Evolutionary conservation across 2,329 filamentous ascomycete genomes (phyloP).

Genomic region (Erysiphe neolycopersici): DNA sequence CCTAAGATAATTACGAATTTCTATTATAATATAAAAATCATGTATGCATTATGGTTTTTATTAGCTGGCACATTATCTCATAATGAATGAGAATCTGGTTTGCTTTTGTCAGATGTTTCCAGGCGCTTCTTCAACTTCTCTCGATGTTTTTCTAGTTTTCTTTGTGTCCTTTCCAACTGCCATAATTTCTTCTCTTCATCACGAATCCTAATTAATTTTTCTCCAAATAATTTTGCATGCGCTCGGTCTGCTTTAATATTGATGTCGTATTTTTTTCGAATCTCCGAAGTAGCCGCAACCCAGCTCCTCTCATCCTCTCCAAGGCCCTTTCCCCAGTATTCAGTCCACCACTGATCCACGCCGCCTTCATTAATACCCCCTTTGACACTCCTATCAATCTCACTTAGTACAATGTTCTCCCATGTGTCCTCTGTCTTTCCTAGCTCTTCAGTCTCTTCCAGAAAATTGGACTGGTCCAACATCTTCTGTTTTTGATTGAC

Average conservation of each 20-base stretch:
- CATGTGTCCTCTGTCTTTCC: constrained; percentile 21
- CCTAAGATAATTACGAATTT: too few relatives aligned
- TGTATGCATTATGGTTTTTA: too few relatives aligned
- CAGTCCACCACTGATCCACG: constrained; percentile 6
- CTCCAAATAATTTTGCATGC: constrained; percentile 8
- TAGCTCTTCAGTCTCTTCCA: constrained; percentile 14
- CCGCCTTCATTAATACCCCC: constrained; percentile 6
- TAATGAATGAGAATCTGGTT: too few relatives aligned
- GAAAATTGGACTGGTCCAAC: constrained; percentile 15
- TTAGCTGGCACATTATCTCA: too few relatives aligned
- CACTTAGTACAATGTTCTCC: constrained; percentile 14
- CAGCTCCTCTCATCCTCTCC: background rate
- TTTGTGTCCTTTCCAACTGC: constrained; percentile 12
- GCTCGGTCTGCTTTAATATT: background rate
- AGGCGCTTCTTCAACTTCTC: background rate
- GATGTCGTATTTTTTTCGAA: background rate
- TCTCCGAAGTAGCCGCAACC: background rate
- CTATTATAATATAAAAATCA: too few relatives aligned
- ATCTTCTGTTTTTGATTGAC: constrained; percentile 18
- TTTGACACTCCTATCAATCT: constrained; percentile 4
- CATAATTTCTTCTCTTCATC: constrained; percentile 20
- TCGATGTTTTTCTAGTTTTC: constrained; percentile 4
- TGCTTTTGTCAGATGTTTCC: too few relatives aligned
- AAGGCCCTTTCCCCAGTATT: background rate
- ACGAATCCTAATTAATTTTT: constrained; percentile 20